Evolutionary conservation across 2,329 filamentous ascomycete genomes (phyloP).

Genomic region (Sporothrix curviconia): DNA sequence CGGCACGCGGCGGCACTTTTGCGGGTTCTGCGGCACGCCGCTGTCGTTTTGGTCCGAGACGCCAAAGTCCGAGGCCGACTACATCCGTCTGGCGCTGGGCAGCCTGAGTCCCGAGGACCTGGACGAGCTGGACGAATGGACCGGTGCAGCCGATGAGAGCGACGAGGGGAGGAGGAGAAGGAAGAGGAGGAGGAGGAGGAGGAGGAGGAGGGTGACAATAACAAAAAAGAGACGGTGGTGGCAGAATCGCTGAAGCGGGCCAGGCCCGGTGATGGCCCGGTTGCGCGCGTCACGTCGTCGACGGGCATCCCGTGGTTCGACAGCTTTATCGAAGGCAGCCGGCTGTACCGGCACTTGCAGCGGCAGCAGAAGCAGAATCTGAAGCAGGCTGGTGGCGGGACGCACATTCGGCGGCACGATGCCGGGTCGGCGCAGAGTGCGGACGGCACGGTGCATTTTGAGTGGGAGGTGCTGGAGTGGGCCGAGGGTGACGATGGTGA

Average conservation of each 20-base stretch:
- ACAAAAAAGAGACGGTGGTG: background rate
- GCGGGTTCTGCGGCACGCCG: conserved; percentile 84
- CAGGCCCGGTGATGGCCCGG: background rate
- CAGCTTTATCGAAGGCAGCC: conserved; percentile 68
- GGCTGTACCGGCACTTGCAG: conserved; percentile 58
- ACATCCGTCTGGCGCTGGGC: conserved; percentile 74
- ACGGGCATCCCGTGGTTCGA: conserved; percentile 77
- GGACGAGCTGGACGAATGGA: conserved; percentile 64
- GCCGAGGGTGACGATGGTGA: conserved; percentile 36
- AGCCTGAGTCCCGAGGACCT: conserved; percentile 67
- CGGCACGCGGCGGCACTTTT: conserved; percentile 69
- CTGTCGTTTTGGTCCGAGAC: conserved; percentile 77
- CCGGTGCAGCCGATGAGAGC: conserved; percentile 29
- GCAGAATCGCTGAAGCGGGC: background rate
- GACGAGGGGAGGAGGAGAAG: conserved; percentile 25
- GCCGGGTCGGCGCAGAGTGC: conserved; percentile 32
- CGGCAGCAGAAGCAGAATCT: conserved; percentile 40
- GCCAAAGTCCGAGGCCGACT: conserved; percentile 64
- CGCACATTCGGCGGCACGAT: conserved; percentile 20
- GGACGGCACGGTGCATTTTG: conserved; percentile 61
- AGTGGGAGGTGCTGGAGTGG: conserved; percentile 83
- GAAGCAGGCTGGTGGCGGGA: background rate
- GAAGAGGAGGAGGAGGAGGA: conserved; percentile 28
- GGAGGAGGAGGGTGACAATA: background rate
- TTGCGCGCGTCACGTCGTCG: conserved; percentile 47